Evolutionary conservation across 495 filamentous ascomycete genomes (phyloP), one percentile per base, ranked within the genome.

Genomic region (Aspergillus olivimuriae): DNA sequence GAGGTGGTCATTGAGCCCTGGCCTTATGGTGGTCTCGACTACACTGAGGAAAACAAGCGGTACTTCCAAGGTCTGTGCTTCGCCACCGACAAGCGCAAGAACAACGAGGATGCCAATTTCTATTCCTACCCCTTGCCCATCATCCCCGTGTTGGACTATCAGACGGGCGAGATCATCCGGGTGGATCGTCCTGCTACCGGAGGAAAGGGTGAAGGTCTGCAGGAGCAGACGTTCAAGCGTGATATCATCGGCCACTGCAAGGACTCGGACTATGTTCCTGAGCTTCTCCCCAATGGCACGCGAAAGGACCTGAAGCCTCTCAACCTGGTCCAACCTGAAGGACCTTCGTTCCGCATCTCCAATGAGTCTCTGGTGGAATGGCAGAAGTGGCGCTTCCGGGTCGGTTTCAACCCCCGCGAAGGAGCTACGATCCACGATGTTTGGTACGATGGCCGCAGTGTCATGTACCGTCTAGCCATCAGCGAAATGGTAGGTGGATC

Each of bases 101-200:
- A 65, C 11, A 72, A 72, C 38, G 46, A 55, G 9, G 68, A 72
- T 38, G 58, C 68, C 28, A 91, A 90, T 52, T 84, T 91, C 52
- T 94, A 94, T 61, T 82, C 87, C 0, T 82, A 86, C 47, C 88
- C 88, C 0, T 66, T 92, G 4, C 75, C 82, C 4, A 74, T 94
- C 47, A 89, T 84, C 18, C 86, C 88, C 0, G 84, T 92, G 18
- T 69, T 94, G 48, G 80, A 82, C 51, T 76, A 78, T 0, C 71
- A 72, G n/a, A 83, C 77, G 0, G 71, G 77, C 58, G 75, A 82
- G 47, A 80, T 94, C 19, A 76, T 73, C 39, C 69, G 73, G 0
- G 68, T 77, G 18, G 73, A 77, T 41, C 57, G 67, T 36, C 68
- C 72, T 7, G 69, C 73, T 0, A 77, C 70, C 0, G 73, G 73